Percentiles rank a stretch among this genome's conserved stretches.
These are phyloP conservation scores for Oryza australiensis DNA, from an alignment of 176 grass and related monocot species.

Conservation along the genomic window DNA sequence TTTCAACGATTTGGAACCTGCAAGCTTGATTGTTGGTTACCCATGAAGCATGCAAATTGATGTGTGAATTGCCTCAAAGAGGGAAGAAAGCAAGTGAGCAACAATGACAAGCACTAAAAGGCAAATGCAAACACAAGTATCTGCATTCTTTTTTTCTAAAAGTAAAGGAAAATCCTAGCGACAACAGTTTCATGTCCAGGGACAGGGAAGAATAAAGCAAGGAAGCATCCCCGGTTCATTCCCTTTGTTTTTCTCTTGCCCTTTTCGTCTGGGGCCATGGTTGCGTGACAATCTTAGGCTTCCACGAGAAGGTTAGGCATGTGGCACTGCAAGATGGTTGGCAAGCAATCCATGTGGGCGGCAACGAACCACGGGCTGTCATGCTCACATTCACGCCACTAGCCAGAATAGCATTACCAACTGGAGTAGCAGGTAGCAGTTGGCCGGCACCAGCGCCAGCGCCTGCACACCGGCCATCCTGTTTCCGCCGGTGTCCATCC, in stretches of 20 bases:
- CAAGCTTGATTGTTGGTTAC: background rate
- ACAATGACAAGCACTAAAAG: background rate
- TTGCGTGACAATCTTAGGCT: background rate
- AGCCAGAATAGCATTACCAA: background rate
- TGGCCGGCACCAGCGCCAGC: constrained; percentile 1
- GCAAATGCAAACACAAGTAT: background rate
- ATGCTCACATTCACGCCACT: background rate
- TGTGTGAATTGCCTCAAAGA: too few species aligned
- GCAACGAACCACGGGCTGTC: background rate
- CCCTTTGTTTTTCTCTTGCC: background rate
- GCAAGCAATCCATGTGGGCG: constrained; percentile 29
- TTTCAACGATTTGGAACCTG: background rate
- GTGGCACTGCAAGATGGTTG: background rate
- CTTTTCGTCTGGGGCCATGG: background rate
- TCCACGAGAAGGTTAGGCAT: constrained; percentile 17
- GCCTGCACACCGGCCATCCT: background rate
- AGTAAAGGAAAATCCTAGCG: background rate
- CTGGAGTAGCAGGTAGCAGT: background rate
- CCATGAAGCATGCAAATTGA: too few species aligned
- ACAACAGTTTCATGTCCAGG: background rate
- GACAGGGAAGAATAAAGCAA: background rate
- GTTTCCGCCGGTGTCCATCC: too few species aligned
- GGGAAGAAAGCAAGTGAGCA: too few species aligned
- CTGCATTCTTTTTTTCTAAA: background rate
- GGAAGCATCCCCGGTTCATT: background rate